Base-by-base conservation (phyloP, 768 basidiomycete species). In the Termitomyces sp. region DNA sequence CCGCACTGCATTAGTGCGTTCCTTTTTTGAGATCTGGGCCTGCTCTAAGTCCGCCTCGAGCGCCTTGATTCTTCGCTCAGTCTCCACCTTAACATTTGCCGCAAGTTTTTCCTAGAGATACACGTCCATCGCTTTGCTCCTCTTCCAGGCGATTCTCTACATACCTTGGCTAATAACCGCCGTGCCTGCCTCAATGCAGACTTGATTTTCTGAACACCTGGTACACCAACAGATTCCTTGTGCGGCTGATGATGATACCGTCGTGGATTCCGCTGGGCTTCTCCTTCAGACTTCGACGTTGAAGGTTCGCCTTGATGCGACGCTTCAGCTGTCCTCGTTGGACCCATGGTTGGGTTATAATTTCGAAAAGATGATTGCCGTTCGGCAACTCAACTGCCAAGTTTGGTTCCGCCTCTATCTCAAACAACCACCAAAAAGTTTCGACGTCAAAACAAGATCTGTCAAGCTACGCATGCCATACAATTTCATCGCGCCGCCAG, bases 121-220 rank as follows among this genome's bases (percentile, higher is more conserved):
- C 2, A 12, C 10, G 19, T 62, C n/a, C 51, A 53, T 47, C 10
- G 3, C 21, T 34, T 14, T 14, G 11, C 19, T 2, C 17, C 22
- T 34, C 1, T 21, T 32, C 30, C 30, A 10, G 24, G n/a, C 10
- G 4, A 12, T 35, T 47, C 3, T 11, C 46, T 15, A 60, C 69
- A 56, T 41, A 89, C 90, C 78, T 88, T 94, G 24, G 88, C 87
- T 34, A 96, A 77, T 37, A 98, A 71, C 45, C 95, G 74, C 58
- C 82, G 81, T 1, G 93, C 88, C 71, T 96, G 93, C 52, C 95
- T 75, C 51, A 98, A 71, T 26, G 85, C 75, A 5, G 93, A 80
- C 68, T 97, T 98, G 59, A 96, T 72, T 70, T 93, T 97, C 62
- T 88, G 88, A 6, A 93, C 79, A 15, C 93, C 93, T 2, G 85